Evolutionary conservation across 2,329 filamentous ascomycete genomes (phyloP).

Genomic region (Aspergillus tubingensis): DNA sequence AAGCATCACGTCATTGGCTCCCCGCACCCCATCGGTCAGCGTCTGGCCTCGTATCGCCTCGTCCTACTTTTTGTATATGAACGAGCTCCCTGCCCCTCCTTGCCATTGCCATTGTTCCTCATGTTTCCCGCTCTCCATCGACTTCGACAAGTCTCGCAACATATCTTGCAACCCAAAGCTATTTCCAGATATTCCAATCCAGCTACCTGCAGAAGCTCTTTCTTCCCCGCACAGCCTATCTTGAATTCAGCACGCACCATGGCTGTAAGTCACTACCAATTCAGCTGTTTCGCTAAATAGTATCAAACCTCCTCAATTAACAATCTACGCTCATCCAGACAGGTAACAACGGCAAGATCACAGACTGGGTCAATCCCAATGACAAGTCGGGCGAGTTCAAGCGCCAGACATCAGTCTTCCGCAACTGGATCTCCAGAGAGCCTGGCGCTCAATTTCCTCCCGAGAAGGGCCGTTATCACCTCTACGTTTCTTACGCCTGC

Average conservation of each 20-base stretch:
- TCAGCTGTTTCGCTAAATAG: not conserved
- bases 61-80: not conserved
- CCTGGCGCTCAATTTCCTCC: slow-evolving; percentile 74
- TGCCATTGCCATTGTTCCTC: slow-evolving; percentile 13
- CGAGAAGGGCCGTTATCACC: slow-evolving; percentile 88
- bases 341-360: slow-evolving; percentile 58
- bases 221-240: slow-evolving; percentile 23
- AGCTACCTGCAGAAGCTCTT: slow-evolving; percentile 19
- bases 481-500: slow-evolving; percentile 93
- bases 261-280: slow-evolving; percentile 30
- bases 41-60: slow-evolving; percentile 1
- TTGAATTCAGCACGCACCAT: slow-evolving; percentile 29
- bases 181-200: slow-evolving; percentile 14
- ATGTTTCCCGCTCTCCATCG: slow-evolving; percentile 31
- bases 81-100: slow-evolving; percentile 9
- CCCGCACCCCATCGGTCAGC: slow-evolving; percentile 9
- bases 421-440: slow-evolving; percentile 74
- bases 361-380: slow-evolving; percentile 76
- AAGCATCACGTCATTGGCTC: slow-evolving; percentile 11
- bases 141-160: slow-evolving; percentile 23
- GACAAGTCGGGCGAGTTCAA: slow-evolving; percentile 92
- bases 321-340: slow-evolving; percentile 18
- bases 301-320: not conserved
- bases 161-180: slow-evolving; percentile 20
- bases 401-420: slow-evolving; percentile 79